Base-by-base conservation (phyloP, 1,284 basidiomycete genomes). In the Meira nashicola region DNA sequence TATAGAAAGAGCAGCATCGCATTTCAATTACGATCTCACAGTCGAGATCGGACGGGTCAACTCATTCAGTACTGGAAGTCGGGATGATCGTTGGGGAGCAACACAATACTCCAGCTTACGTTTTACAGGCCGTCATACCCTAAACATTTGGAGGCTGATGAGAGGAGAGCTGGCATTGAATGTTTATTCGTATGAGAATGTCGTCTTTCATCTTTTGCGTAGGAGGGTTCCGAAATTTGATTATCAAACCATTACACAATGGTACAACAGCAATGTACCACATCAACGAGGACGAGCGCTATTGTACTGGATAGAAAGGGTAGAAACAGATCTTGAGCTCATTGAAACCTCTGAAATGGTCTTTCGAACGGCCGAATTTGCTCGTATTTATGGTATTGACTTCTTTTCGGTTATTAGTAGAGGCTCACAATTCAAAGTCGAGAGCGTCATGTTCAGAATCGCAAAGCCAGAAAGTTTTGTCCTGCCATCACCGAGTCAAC, bases 391-490 rank as follows among this genome's bases (percentile, higher is more conserved):
- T 68, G 94, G 94, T 0, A 88, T 98, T 52, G 94, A 98, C 79
- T 97, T 97, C 78, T 90, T 89, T 75, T 95, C 92, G 0, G 93
- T 97, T 46, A 85, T 96, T 60, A 92, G 86, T 66, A 86, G 95
- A 37, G 94, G 94, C 0, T 94, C 91, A 1, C 94, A 98, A 71
- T 97, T 92, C 83, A 97, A 97, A 80, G 94, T 98, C 19, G 94
- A 98, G 81, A 92, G 92, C 0, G 94, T 98, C 80, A 88, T 98
- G 87, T 92, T 95, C 78, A 86, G 92, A 23, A 92, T 98, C 53
- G 90, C 91, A n/a, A 98, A 98, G 80, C 92, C 93, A 0, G 94
- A 97, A 77, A 90, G 85, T 48, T 77, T 70, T 43, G 60, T 78
- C n/a, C 64, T 78, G 14, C 70, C 69, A 17, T 73, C 73, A 39